Conservation (phyloP, 2,329 filamentous ascomycete genomes). For the Penicillium sp. region DNA sequence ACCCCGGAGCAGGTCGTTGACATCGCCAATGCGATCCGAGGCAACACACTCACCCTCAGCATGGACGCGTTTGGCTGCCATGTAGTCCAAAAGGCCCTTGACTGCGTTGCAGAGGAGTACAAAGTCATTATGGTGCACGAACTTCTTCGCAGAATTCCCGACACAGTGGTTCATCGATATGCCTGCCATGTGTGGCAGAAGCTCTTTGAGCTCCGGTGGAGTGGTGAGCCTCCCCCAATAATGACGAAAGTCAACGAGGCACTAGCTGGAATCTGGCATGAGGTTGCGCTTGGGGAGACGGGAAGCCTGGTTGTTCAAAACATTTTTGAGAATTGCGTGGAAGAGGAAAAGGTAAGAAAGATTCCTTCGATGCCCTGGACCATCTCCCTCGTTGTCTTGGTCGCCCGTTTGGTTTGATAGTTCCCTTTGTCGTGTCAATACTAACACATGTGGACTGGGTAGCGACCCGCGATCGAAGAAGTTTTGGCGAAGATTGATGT, state of each 20-base stretch:
- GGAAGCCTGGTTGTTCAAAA: slow-evolving; percentile 98
- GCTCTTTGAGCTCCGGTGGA: slow-evolving; percentile 96
- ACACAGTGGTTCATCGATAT: slow-evolving; percentile 97
- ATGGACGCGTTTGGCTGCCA: slow-evolving; percentile 99
- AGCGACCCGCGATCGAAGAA: slow-evolving; percentile 96
- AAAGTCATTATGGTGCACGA: slow-evolving; percentile 99
- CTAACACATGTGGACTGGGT: slow-evolving; percentile 20
- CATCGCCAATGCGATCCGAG: slow-evolving; percentile 90
- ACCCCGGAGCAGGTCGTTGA: slow-evolving; percentile 90
- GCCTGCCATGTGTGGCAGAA: slow-evolving; percentile 99
- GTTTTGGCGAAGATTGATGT: slow-evolving; percentile 93
- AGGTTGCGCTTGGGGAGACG: slow-evolving; percentile 94
- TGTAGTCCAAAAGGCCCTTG: slow-evolving; percentile 97
- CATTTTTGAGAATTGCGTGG: slow-evolving; percentile 98
- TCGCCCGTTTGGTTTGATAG: background rate
- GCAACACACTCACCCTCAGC: slow-evolving; percentile 87
- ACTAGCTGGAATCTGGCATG: slow-evolving; percentile 95
- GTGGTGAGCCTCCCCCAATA: slow-evolving; percentile 88
- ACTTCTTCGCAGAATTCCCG: slow-evolving; percentile 86
- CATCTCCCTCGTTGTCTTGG: background rate
- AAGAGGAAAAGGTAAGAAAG: slow-evolving; percentile 92
- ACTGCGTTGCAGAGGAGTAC: slow-evolving; percentile 94
- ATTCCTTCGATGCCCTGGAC: slow-evolving; percentile 6
- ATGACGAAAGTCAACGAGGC: slow-evolving; percentile 98
- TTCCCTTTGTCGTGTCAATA: background rate